Conservation (phyloP, 106 monocot genomes). For the Acorus gramineus region DNA sequence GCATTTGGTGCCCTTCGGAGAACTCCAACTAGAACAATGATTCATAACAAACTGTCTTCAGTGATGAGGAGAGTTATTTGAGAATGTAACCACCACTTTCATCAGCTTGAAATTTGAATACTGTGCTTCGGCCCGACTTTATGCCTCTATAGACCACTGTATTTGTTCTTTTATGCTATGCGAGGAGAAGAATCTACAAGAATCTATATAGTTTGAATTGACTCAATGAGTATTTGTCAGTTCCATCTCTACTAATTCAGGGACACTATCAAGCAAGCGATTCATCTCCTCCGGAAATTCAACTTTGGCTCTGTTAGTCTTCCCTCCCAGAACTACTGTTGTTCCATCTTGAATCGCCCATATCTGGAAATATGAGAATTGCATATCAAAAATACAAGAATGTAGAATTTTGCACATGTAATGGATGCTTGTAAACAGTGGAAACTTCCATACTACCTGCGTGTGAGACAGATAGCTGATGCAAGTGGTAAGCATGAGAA, state of each 20-base stretch:
- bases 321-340: conserved; percentile 76
- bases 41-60: no score
- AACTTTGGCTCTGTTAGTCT: conserved; percentile 78
- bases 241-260: conserved; percentile 47
- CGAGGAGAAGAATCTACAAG: no score
- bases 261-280: conserved; percentile 58
- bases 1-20: no score
- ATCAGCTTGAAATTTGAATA: no score
- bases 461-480: conserved; percentile 91
- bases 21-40: no score
- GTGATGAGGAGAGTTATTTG: no score
- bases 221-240: not conserved
- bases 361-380: conserved; percentile 29
- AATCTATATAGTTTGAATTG: no score
- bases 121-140: no score
- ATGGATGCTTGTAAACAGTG: not conserved
- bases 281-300: conserved; percentile 94
- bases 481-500: conserved; percentile 90
- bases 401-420: not conserved
- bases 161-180: no score
- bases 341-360: conserved; percentile 99
- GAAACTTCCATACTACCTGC: conserved; percentile 33
- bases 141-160: no score
- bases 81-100: no score
- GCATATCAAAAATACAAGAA: not conserved